Percentiles rank a stretch among this genome's conserved stretches.
phyloP scores from a whole-genome alignment of 2,329 filamentous ascomycete species.

The Fusarium sp. region DNA sequence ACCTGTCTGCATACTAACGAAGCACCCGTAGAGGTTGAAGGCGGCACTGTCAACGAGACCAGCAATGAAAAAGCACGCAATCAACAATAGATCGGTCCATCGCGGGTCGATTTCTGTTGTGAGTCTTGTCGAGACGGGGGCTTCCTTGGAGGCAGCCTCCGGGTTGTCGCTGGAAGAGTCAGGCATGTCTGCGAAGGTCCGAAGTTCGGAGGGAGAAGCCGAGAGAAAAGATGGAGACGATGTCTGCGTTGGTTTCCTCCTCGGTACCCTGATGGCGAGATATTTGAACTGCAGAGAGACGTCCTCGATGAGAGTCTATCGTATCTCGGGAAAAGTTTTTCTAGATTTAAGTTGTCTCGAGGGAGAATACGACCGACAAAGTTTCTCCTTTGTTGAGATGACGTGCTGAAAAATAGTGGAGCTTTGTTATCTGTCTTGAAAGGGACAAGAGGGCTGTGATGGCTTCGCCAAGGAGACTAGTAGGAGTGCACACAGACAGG shows the following conservation, averaged over 20 bases:
- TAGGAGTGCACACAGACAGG: conserved; percentile 26
- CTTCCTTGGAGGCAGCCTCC: conserved; percentile 29
- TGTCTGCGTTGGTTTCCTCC: background rate
- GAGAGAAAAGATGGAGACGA: background rate
- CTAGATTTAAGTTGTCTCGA: background rate
- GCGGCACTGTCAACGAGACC: conserved; percentile 45
- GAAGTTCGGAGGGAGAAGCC: background rate
- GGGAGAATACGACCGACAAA: conserved; percentile 4
- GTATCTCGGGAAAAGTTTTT: background rate
- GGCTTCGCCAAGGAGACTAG: conserved; percentile 25
- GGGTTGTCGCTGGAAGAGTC: conserved; percentile 34
- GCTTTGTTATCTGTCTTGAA: no score
- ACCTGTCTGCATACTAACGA: conserved; percentile 48
- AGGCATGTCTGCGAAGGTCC: conserved; percentile 18
- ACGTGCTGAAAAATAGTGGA: conserved; percentile 18
- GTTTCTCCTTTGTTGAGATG: conserved; percentile 24
- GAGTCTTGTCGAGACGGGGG: conserved; percentile 15
- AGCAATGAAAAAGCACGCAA: conserved; percentile 44
- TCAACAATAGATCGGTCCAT: conserved; percentile 42
- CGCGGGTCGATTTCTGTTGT: conserved; percentile 32
- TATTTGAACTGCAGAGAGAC: background rate
- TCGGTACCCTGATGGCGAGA: background rate
- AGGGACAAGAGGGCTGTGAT: conserved; percentile 6
- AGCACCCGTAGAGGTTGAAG: conserved; percentile 47
- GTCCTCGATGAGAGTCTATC: background rate